phyloP scores from a whole-genome alignment of 768 basidiomycete species.

The Strobilomyces dryophilus region DNA sequence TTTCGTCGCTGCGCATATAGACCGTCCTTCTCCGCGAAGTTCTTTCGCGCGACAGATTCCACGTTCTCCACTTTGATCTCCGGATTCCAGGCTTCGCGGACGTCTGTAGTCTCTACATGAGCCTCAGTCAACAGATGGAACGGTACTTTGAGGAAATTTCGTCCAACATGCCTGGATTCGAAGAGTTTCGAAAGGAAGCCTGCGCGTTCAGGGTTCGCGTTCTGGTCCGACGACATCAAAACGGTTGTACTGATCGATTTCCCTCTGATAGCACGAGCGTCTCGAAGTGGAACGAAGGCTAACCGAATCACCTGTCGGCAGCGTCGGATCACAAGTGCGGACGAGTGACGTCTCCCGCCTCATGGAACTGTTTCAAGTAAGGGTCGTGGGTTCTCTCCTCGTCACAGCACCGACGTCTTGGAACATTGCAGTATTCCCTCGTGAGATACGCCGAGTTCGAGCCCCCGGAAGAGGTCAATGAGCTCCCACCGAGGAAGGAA shows the following conservation, averaged over 20 bases:
- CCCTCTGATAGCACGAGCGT: constrained; percentile 62
- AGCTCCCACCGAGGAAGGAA: constrained; percentile 25
- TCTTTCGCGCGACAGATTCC: constrained; percentile 61
- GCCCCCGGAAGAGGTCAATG: constrained; percentile 31
- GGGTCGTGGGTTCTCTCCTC: constrained; percentile 1
- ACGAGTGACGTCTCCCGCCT: constrained; percentile 78
- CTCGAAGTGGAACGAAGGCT: constrained; percentile 63
- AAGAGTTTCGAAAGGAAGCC: constrained; percentile 69
- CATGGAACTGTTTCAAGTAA: constrained; percentile 81
- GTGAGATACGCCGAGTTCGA: constrained; percentile 72
- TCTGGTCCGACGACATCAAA: not conserved
- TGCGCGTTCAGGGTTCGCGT: constrained; percentile 69
- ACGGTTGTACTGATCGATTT: constrained; percentile 1
- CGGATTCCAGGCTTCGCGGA: constrained; percentile 84
- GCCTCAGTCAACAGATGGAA: constrained; percentile 78
- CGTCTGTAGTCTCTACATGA: constrained; percentile 69
- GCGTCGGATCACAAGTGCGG: constrained; percentile 49
- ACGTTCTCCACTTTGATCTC: constrained; percentile 81
- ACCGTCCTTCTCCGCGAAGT: constrained; percentile 79
- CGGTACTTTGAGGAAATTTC: constrained; percentile 70
- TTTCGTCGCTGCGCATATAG: constrained; percentile 31
- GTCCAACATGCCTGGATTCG: constrained; percentile 54
- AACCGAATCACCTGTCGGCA: constrained; percentile 39
- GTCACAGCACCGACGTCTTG: not conserved
- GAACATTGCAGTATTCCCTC: constrained; percentile 50